Evolutionary conservation across 768 basidiomycete genomes (phyloP), one percentile per base, ranked within the genome.

Genomic region (Calocybe gangraenosa): DNA sequence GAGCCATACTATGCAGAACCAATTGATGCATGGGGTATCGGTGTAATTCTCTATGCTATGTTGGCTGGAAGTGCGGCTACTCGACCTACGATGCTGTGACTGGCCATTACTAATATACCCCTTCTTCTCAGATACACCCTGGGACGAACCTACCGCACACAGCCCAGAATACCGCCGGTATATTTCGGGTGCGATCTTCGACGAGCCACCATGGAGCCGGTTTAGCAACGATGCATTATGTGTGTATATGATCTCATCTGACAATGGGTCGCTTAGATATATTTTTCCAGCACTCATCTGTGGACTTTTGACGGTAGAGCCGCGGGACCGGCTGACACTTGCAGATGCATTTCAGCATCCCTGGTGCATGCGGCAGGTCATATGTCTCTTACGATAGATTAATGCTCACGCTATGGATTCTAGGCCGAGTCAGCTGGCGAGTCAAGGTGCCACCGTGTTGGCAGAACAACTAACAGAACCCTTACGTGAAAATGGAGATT

Each of bases 11-110:
- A 81, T 11, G 96, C 93, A 1, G 92, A 96, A 47, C 93, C 96
- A 0, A 79, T 98, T 18, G 96, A 99, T 60, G 82, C 91, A 7
- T 99, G 96, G 96, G 92, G 92, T 0, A 79, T 90, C 33, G 96
- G 96, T 0, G 88, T 98, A 20, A 95, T 99, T 37, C 69, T 99
- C 0, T 98, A 89, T 60, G 89, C 95, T 0, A 69, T 99, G 37
- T 71, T 98, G 0, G 84, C 77, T 7, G 96, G 96, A 37, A 98
- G 95, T 95, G 60, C 28, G 84, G 73, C 25, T 21, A 17, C 7
- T 35, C 38, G n/a, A 31, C 30, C 18, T 7, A 38, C 31, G 19
- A 14, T 47, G 23, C 21, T n/a, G 25, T 28, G 15, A 2, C 17
- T 28, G 15, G 2, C 17, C 15, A 18, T 20, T 41, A 38, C 8